Base-by-base conservation (phyloP, 768 basidiomycete genomes). In the Lepiota brunneoincarnata region DNA sequence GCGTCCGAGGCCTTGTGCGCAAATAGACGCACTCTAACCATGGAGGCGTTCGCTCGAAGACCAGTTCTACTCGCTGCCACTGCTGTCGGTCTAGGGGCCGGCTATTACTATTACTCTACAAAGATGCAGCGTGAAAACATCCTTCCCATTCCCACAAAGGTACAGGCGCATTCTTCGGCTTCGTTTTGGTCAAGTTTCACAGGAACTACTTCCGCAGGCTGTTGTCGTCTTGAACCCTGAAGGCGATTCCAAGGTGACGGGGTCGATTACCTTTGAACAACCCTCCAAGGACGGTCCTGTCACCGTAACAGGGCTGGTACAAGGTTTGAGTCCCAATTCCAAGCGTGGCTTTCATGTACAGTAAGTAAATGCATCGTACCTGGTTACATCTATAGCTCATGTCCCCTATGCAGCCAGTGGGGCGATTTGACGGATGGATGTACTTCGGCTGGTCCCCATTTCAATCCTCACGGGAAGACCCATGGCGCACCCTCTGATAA, bases 291-390 rank as follows among this genome's bases (percentile, higher is more conserved):
- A 63, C 51, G 78, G 75, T 2, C 77, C 82, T 21, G 86, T 89
- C 45, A 80, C 71, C 12, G 69, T 93, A 37, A 78, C 78, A 9
- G 89, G 89, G 23, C 74, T 79, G 49, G 72, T 93, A 58, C 74
- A 70, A 53, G 79, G 79, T 56, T 76, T 93, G 41, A 77, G 81
- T 58, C 73, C 83, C 4, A 75, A 75, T 45, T 74, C 84, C 4
- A 64, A 74, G 55, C 79, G 84, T 34, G 91, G 91, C 4, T 89
- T 92, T 73, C 91, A 93, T 69, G 72, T 93, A 53, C 91, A 93
- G 89, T 89, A 59, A 54, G 85, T 73, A n/a, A 35, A 45, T 43
- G 9, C 3, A 12, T 35, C 15, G 10, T 10, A 26, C 20, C 4
- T 10, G 21, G 38, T n/a, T 17, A 6, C 28, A 10, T 7, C 36